Percentiles rank a stretch among this genome's conserved stretches.
Evolutionary conservation across 805 yeast genomes (phyloP).

Genomic region (Wickerhamiella cacticola): DNA sequence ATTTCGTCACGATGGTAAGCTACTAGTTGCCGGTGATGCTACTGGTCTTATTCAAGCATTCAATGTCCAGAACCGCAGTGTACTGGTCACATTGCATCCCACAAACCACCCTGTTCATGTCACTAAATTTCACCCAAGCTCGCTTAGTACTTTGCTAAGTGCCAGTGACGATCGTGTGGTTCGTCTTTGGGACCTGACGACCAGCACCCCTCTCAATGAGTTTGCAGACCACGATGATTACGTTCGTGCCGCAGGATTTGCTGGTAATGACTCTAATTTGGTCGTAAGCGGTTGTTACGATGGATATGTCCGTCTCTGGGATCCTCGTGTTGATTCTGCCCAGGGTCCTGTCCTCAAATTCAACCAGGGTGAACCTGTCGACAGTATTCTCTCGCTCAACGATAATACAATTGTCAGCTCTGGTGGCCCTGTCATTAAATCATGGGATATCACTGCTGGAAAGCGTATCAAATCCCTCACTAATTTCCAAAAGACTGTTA

Average conservation of each 20-base stretch:
- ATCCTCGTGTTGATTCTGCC: conserved; percentile 45
- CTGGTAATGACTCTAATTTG: conserved; percentile 58
- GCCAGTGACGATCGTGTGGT: conserved; percentile 87
- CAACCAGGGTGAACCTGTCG: conserved; percentile 72
- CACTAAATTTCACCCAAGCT: conserved; percentile 75
- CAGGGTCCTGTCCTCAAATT: conserved; percentile 49
- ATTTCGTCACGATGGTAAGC: conserved; percentile 80
- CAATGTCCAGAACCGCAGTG: conserved; percentile 69
- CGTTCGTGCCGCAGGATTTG: conserved; percentile 66
- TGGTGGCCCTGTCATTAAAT: conserved; percentile 70
- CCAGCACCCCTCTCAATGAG: conserved; percentile 59
- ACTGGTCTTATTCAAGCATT: conserved; percentile 85
- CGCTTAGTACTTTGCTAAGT: conserved; percentile 62
- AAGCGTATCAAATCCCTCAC: conserved; percentile 55
- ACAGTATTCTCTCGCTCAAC: conserved; percentile 62
- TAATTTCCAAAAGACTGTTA: conserved; percentile 89
- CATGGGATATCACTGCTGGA: conserved; percentile 86
- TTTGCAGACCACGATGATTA: conserved; percentile 70
- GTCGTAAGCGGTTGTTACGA: conserved; percentile 93
- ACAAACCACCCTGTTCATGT: conserved; percentile 85
- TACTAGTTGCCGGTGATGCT: conserved; percentile 90
- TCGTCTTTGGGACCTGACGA: conserved; percentile 78
- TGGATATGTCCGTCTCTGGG: conserved; percentile 72
- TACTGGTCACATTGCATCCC: conserved; percentile 70
- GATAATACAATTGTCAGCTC: conserved; percentile 73